phyloP scores from a whole-genome alignment of 2,329 filamentous ascomycete genomes.

The Paecilomyces dactylethromorphus region DNA sequence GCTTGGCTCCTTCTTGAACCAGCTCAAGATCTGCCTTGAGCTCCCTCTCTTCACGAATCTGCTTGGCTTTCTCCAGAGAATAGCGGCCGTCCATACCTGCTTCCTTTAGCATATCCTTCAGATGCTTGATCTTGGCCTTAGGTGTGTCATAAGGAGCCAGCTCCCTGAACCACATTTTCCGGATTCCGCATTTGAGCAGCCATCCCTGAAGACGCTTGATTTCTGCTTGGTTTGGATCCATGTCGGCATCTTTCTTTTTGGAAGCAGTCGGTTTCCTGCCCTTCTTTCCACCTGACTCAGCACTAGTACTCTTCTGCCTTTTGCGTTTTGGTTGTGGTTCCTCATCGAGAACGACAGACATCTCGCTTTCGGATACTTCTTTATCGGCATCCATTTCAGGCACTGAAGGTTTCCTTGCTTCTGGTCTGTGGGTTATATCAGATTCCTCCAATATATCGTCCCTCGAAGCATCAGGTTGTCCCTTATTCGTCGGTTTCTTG shows the following conservation, averaged over 20 bases:
- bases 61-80: slow-evolving; percentile 72
- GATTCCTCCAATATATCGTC: slow-evolving; percentile 7
- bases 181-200: slow-evolving; percentile 81
- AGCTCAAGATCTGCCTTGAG: slow-evolving; percentile 76
- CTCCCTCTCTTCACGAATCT: slow-evolving; percentile 84
- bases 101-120: slow-evolving; percentile 71
- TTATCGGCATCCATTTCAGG: slow-evolving; percentile 10
- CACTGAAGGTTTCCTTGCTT: slow-evolving; percentile 6
- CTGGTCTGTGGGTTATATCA: slow-evolving; percentile 5
- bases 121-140: slow-evolving; percentile 74
- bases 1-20: slow-evolving; percentile 71
- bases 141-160: slow-evolving; percentile 67
- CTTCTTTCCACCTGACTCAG: slow-evolving; percentile 18
- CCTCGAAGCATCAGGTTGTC: slow-evolving; percentile 4
- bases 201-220: slow-evolving; percentile 85
- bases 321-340: slow-evolving; percentile 56
- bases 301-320: slow-evolving; percentile 19
- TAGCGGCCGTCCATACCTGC: slow-evolving; percentile 85
- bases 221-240: slow-evolving; percentile 63
- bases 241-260: slow-evolving; percentile 40
- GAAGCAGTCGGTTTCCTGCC: slow-evolving; percentile 24
- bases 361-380: slow-evolving; percentile 52
- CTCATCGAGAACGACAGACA: slow-evolving; percentile 75
- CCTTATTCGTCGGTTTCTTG: slow-evolving; percentile 10
- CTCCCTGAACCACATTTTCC: slow-evolving; percentile 85